Conservation (phyloP, 768 basidiomycete genomes). For the Mycena galopus region DNA sequence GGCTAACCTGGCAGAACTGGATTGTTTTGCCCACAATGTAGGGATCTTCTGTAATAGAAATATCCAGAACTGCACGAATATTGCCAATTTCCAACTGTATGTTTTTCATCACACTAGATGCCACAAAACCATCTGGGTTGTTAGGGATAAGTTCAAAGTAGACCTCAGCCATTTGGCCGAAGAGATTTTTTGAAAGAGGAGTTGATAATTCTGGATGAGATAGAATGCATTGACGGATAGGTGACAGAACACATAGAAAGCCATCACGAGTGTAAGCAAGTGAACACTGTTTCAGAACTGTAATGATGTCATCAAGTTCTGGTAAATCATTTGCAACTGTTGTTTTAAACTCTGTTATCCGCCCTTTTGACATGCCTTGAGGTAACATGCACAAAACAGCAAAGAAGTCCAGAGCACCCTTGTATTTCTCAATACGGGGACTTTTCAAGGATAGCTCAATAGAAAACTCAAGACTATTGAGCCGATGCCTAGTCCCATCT, state of each 20-base stretch:
- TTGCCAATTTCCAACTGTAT: background rate
- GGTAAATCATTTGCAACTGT: constrained; percentile 16
- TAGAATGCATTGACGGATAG: constrained; percentile 44
- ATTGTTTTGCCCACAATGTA: background rate
- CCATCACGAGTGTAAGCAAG: constrained; percentile 14
- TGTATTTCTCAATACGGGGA: constrained; percentile 43
- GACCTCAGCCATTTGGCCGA: background rate
- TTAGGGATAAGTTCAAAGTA: background rate
- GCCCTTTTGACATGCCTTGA: constrained; percentile 40
- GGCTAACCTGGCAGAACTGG: background rate
- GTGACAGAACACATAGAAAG: constrained; percentile 46
- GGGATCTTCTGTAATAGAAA: background rate
- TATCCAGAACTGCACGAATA: background rate
- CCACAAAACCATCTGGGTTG: background rate
- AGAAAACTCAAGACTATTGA: constrained; percentile 48
- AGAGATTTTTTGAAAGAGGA: constrained; percentile 27
- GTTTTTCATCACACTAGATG: background rate
- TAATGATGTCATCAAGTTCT: constrained; percentile 42
- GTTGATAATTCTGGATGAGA: constrained; percentile 30
- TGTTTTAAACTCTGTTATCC: constrained; percentile 33
- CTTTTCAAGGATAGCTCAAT: constrained; percentile 48
- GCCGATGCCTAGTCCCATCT: constrained; percentile 37
- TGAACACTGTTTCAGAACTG: constrained; percentile 33
- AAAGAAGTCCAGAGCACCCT: constrained; percentile 42
- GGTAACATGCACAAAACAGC: constrained; percentile 47